Conservation (phyloP, 345 rosid species). For the Firmiana major region DNA sequence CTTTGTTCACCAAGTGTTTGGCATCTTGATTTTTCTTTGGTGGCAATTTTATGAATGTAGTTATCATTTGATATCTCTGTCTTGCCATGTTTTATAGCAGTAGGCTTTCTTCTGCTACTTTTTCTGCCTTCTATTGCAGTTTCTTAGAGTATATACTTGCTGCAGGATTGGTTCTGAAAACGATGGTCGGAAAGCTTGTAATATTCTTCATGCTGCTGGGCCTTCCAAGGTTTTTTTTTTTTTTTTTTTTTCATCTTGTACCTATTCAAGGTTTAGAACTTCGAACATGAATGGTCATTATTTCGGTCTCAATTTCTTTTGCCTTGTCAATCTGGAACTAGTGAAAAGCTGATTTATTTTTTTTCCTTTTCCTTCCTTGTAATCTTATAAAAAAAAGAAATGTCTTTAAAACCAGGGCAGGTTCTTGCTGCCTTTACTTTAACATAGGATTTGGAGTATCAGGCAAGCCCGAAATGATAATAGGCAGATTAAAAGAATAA, state of each 20-base stretch:
- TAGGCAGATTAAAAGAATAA: not conserved
- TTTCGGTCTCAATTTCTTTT: not conserved
- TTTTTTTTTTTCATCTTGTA: not conserved
- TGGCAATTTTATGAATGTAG: conserved; percentile 1
- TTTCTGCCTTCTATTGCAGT: not conserved
- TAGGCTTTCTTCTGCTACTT: not conserved
- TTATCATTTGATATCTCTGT: not conserved
- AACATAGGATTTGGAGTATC: not conserved
- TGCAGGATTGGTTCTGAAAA: conserved; percentile 71
- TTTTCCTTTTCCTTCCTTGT: not conserved
- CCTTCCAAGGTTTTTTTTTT: conserved; percentile 85
- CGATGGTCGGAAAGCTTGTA: conserved; percentile 91
- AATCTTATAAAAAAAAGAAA: not conserved
- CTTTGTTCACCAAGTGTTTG: not conserved
- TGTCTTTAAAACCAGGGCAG: not conserved
- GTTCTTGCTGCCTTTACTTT: not conserved
- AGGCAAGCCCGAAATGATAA: not conserved
- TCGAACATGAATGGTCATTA: not conserved
- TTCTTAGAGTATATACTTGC: conserved; percentile 22
- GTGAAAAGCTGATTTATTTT: not conserved
- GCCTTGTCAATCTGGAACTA: not conserved
- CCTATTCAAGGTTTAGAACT: not conserved
- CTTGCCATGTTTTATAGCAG: not conserved
- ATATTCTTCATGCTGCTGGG: conserved; percentile 87
- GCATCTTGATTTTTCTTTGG: not conserved